phyloP scores from a whole-genome alignment of 2,329 filamentous ascomycete genomes.

The Zasmidium citrigriseum region DNA sequence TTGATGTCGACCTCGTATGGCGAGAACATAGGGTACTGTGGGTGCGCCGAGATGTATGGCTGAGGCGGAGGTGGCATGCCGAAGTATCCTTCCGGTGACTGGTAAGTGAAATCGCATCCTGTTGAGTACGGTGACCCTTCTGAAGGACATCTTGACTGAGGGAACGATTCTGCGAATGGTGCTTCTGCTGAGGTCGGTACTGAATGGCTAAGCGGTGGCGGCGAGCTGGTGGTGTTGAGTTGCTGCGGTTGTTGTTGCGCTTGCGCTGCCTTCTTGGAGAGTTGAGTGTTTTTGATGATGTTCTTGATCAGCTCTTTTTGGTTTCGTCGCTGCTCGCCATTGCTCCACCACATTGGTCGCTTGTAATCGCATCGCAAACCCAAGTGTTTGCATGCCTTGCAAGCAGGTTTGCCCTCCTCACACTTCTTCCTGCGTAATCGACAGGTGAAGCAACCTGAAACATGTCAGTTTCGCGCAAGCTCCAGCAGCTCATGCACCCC shows the following conservation, averaged over 20 bases:
- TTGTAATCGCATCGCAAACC: conserved; percentile 93
- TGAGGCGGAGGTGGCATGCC: conserved; percentile 58
- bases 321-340: conserved; percentile 77
- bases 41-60: conserved; percentile 22
- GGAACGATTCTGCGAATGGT: conserved; percentile 68
- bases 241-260: conserved; percentile 42
- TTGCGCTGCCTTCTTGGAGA: conserved; percentile 76
- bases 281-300: conserved; percentile 96
- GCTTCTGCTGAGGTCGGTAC: conserved; percentile 68
- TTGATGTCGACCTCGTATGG: conserved; percentile 96
- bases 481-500: conserved; percentile 35
- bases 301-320: conserved; percentile 97
- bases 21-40: conserved; percentile 60
- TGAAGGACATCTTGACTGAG: conserved; percentile 72
- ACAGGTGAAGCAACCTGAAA: conserved; percentile 67
- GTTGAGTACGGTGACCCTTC: conserved; percentile 76
- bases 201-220: conserved; percentile 73
- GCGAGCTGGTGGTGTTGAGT: conserved; percentile 63
- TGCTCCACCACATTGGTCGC: conserved; percentile 95
- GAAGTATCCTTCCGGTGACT: conserved; percentile 58
- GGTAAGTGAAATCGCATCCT: conserved; percentile 67
- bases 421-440: conserved; percentile 70
- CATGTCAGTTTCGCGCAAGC: conserved; percentile 34
- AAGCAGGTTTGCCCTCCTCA: conserved; percentile 65
- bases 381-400: conserved; percentile 68